Evolutionary conservation across 768 basidiomycete species (phyloP), one percentile per base, ranked within the genome.

Genomic region (Agrocybe pediades): DNA sequence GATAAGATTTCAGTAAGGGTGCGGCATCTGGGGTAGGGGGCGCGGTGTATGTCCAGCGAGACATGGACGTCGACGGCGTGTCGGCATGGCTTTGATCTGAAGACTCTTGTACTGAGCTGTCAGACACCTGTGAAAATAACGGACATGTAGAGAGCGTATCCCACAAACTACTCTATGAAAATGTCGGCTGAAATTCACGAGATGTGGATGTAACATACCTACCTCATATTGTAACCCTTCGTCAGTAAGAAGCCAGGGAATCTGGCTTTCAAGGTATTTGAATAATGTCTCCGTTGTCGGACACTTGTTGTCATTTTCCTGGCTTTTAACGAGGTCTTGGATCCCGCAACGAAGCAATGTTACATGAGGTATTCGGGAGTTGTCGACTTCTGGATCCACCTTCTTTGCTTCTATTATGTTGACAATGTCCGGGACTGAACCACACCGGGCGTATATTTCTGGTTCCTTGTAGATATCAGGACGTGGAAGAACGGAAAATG

Each of bases 291-390:
- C 80, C 0, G 85, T 80, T 0, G 78, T 80, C 19, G 81, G 76
- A 33, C 74, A 69, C 24, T 69, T 63, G 15, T 61, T 59, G 9
- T 73, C 67, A 6, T 60, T 67, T 0, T 74, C 69, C 26, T 74
- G 74, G 19, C 66, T 71, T 59, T 60, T 74, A 49, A 61, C 67
- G 53, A 76, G 72, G 43, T 85, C 85, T 25, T 74, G 69, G 39
- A 90, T 70, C 2, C 77, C 84, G 60, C 85, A 88, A 8, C 89
- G 82, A 30, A 91, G 71, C 6, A 90, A 68, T 1, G 85, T 83
- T 4, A 83, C 56, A 8, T 75, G 71, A 2, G 84, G 78, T 6
- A 87, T 65, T 8, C 68, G 69, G 1, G 62, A 40, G 44, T 71
- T 58, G 8, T 68, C 65, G 4, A 61, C 52, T 21, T 66, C 60